Evolutionary conservation across 768 basidiomycete genomes (phyloP), one percentile per base, ranked within the genome.

Genomic region (Lactarius trivialis): DNA sequence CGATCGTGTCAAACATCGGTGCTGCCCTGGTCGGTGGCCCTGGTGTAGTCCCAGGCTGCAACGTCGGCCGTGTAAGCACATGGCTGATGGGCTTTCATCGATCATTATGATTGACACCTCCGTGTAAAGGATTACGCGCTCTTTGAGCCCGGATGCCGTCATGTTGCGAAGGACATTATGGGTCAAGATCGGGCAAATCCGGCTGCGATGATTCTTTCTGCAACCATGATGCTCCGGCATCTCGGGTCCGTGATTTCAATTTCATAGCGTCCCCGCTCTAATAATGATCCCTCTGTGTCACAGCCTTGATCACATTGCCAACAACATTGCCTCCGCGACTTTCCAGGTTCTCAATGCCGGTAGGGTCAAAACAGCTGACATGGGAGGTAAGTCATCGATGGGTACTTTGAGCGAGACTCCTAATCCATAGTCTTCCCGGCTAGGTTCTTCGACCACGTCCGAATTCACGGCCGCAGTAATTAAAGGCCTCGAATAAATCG

Each of bases 1-100:
- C 93, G 68, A 98, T 98, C 70, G 88, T 95, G 63, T 94, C 92
- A 67, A 98, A 99, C 81, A 98, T 99, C 65, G 96, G 97, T 70
- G 94, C 97, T 63, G 97, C 96, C 24, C 88, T 99, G 24, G 96
- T 99, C 43, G 97, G 97, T 71, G 97, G 97, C 43, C 97, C 96
- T 41, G 97, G 97, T 71, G 86, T 98, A 69, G 96, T 98, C 26
- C 95, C 97, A 9, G 97, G 97, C 19, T 96, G 94, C 79, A 98
- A 98, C 75, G 89, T 99, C 69, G 97, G 97, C 70, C 83, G 92
- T 59, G 92, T 93, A 69, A 67, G 77, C 78, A 71, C 43, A 55
- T n/a, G 34, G n/a, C 43, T 34, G 43, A 57, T n/a, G 9, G 28
- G 14, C 33, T 21, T 43, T 37, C 14, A 7, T 4, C 3, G 7